phyloP scores from a whole-genome alignment of 306 rosid species.

The Cucumis cinereus region DNA sequence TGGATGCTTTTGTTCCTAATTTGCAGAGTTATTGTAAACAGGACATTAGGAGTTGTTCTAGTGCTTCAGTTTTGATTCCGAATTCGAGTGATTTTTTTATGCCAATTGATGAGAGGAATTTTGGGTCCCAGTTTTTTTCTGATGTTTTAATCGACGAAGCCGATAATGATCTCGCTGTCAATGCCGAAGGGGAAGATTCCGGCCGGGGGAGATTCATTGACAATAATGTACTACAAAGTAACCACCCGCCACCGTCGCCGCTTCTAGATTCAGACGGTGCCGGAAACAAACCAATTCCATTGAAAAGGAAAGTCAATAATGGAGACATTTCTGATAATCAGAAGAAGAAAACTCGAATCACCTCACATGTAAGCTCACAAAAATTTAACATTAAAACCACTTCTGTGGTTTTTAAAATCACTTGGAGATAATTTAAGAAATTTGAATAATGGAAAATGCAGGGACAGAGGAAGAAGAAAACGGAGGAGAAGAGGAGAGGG shows the following conservation, averaged over 20 bases:
- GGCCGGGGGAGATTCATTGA: not conserved
- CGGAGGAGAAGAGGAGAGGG: not conserved
- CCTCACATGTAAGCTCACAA: conserved; percentile 33
- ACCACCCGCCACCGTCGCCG: not conserved
- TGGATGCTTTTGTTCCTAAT: conserved; percentile 30
- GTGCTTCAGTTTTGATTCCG: not conserved
- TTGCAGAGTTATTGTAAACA: conserved; percentile 29
- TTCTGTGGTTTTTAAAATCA: too few relatives aligned
- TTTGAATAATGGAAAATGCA: conserved; percentile 5
- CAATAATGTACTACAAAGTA: not conserved
- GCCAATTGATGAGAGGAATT: not conserved
- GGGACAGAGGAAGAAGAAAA: conserved; percentile 41
- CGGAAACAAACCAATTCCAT: not conserved
- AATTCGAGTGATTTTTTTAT: conserved; percentile 10
- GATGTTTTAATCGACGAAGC: not conserved
- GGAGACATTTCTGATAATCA: conserved; percentile 11
- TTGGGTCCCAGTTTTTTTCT: not conserved
- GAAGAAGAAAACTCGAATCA: conserved; percentile 38
- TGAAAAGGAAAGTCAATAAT: conserved; percentile 31
- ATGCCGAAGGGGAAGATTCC: not conserved
- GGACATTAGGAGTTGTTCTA: conserved; percentile 18
- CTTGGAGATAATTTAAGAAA: too few relatives aligned
- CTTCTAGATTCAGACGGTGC: not conserved
- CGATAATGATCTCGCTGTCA: not conserved
- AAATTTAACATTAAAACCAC: too few relatives aligned